These are phyloP conservation scores for Tripterygium wilfordii DNA, from an alignment of 177 flowering plant genomes.

Conservation along the genomic window DNA sequence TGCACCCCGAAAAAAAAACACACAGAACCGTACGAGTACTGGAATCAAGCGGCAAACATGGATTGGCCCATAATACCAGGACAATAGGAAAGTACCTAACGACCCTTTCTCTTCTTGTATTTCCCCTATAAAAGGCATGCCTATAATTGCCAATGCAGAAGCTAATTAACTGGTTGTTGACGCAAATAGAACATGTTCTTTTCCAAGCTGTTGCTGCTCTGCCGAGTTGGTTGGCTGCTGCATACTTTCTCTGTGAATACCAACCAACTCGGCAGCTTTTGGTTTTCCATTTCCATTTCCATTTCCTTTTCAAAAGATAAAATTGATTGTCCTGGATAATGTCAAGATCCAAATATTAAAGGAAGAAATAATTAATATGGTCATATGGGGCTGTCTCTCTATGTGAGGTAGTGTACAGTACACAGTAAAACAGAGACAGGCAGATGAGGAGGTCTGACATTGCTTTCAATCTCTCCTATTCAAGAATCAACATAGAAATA, in stretches of 20 bases:
- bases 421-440: too few relatives aligned
- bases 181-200: too few relatives aligned
- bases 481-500: neutral
- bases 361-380: too few relatives aligned
- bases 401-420: neutral
- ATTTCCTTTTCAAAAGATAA: conserved; percentile 1
- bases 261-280: conserved; percentile 2
- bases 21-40: conserved; percentile 2
- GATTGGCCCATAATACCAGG: conserved; percentile 3
- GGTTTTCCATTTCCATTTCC: conserved; percentile 46
- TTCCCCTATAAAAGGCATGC: too few relatives aligned
- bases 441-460: too few relatives aligned
- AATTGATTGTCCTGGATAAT: neutral
- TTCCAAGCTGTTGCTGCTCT: neutral
- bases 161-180: too few relatives aligned
- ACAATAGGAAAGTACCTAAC: neutral
- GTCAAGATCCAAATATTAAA: too few relatives aligned
- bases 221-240: neutral
- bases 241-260: too few relatives aligned
- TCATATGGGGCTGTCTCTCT: neutral
- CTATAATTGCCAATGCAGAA: too few relatives aligned
- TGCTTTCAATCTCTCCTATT: neutral
- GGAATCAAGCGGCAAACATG: neutral
- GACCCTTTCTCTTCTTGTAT: neutral
- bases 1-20: neutral